Percentiles rank a stretch among this genome's conserved stretches.
These are phyloP conservation scores for Heliocybe sulcata DNA, from an alignment of 1,284 basidiomycete genomes.

Conservation along the genomic window DNA sequence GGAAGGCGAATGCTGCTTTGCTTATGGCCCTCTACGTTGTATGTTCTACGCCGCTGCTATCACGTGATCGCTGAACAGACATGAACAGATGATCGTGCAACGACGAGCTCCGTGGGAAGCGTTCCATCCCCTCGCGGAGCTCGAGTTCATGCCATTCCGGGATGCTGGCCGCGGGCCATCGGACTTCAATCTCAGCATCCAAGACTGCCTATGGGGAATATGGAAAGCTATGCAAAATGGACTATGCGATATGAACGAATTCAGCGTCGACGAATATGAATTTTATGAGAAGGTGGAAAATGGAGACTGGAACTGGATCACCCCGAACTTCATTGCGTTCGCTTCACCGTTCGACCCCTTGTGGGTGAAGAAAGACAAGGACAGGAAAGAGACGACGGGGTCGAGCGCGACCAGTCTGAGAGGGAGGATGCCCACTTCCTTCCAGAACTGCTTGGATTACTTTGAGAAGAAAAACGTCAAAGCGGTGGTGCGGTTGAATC, in stretches of 20 bases:
- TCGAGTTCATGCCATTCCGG: conserved; percentile 92
- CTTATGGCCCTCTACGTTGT: conserved; percentile 89
- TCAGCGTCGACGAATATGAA: conserved; percentile 87
- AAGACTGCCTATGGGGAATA: conserved; percentile 92
- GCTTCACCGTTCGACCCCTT: conserved; percentile 84
- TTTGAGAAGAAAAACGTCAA: conserved; percentile 86
- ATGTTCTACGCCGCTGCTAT: conserved; percentile 23
- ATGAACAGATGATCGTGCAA: conserved; percentile 82
- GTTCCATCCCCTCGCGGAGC: conserved; percentile 84
- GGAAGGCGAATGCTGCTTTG: conserved; percentile 91
- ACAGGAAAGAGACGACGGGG: conserved; percentile 30
- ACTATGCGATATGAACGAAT: conserved; percentile 88
- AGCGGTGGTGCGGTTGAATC: conserved; percentile 93
- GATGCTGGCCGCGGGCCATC: conserved; percentile 93
- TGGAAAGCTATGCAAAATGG: conserved; percentile 91
- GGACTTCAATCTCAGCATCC: conserved; percentile 89
- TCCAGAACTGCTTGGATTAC: conserved; percentile 86
- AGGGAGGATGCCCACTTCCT: conserved; percentile 70
- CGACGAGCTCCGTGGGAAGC: conserved; percentile 92
- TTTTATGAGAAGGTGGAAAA: conserved; percentile 94
- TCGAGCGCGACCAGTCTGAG: conserved; percentile 53
- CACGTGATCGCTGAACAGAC: conserved; percentile 1
- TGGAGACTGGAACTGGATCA: conserved; percentile 98
- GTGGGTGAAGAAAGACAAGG: conserved; percentile 70
- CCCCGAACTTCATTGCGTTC: conserved; percentile 91